phyloP scores from a whole-genome alignment of 257 asterid genomes.

The Ocimum tenuiflorum region DNA sequence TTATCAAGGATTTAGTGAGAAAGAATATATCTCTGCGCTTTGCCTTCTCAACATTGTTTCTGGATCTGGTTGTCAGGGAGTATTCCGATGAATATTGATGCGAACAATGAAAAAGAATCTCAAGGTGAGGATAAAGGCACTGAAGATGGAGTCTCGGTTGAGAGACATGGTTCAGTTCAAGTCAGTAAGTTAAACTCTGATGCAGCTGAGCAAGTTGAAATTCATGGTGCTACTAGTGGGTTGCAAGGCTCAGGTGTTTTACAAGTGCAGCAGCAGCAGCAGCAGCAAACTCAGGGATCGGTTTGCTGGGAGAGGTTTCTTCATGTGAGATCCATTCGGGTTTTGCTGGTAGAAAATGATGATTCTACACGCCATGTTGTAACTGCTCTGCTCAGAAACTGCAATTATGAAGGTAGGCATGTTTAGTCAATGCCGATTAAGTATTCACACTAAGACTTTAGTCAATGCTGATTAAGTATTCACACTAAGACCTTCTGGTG shows the following conservation, averaged over 20 bases:
- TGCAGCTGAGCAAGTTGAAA: conserved; percentile 15
- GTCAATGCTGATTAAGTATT: background rate
- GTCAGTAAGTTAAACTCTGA: conserved; percentile 26
- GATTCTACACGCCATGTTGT: conserved; percentile 80
- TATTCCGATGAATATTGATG: conserved; percentile 47
- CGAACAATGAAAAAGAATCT: conserved; percentile 35
- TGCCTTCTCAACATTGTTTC: conserved; percentile 35
- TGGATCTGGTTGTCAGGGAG: conserved; percentile 49
- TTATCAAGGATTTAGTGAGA: conserved; percentile 31
- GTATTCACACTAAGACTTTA: background rate
- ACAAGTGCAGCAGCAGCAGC: conserved; percentile 44
- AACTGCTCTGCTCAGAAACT: conserved; percentile 80
- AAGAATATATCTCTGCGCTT: conserved; percentile 16
- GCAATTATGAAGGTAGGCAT: conserved; percentile 72
- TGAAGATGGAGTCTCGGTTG: conserved; percentile 29
- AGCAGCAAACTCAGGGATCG: conserved; percentile 38
- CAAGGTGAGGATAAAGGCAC: conserved; percentile 36
- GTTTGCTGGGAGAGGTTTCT: conserved; percentile 82
- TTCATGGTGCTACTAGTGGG: conserved; percentile 24
- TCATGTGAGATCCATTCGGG: conserved; percentile 72
- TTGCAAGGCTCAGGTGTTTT: conserved; percentile 26
- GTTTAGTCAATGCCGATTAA: background rate
- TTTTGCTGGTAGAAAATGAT: conserved; percentile 80
- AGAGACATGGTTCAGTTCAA: conserved; percentile 14
- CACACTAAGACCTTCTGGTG: conserved; percentile 2